These are phyloP conservation scores for Solanum aculeatissimum DNA, from an alignment of 305 asterid species.

Conservation along the genomic window DNA sequence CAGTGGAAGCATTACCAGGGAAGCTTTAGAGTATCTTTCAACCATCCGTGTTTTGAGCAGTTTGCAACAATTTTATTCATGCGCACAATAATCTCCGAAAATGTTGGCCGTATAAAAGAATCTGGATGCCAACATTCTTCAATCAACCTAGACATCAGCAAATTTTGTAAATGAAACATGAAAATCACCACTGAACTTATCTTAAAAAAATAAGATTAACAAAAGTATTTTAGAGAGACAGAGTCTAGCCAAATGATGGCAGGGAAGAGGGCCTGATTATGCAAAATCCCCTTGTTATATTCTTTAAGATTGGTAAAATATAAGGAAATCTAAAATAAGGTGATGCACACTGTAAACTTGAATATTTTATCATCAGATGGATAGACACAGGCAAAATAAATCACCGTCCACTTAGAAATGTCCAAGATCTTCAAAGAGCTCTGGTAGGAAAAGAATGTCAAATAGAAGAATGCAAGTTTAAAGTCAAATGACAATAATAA, in stretches of 20 bases:
- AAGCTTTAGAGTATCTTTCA: constrained; percentile 95
- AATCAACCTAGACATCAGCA: constrained; percentile 48
- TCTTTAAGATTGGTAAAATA: neutral
- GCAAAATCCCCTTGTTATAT: neutral
- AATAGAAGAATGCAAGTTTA: neutral
- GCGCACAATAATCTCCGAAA: constrained; percentile 63
- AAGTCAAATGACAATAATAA: neutral
- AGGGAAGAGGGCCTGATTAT: neutral
- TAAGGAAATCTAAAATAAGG: neutral
- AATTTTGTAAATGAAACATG: neutral
- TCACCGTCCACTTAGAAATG: neutral
- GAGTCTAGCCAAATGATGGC: neutral
- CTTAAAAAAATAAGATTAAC: neutral
- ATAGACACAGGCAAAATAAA: neutral
- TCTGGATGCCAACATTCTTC: constrained; percentile 95
- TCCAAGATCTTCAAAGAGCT: neutral
- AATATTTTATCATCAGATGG: neutral
- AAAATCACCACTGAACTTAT: neutral
- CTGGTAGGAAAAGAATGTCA: neutral
- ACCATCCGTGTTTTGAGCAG: constrained; percentile 92
- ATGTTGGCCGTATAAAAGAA: constrained; percentile 45
- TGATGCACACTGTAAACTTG: neutral
- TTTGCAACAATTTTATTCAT: constrained; percentile 57
- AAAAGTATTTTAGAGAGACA: neutral
- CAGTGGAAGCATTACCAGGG: constrained; percentile 53